A percentile compares a stretch with the other conserved stretches of the same genome.
Conservation (phyloP, 257 asterid species). For the Nicotiana tabacum region DNA sequence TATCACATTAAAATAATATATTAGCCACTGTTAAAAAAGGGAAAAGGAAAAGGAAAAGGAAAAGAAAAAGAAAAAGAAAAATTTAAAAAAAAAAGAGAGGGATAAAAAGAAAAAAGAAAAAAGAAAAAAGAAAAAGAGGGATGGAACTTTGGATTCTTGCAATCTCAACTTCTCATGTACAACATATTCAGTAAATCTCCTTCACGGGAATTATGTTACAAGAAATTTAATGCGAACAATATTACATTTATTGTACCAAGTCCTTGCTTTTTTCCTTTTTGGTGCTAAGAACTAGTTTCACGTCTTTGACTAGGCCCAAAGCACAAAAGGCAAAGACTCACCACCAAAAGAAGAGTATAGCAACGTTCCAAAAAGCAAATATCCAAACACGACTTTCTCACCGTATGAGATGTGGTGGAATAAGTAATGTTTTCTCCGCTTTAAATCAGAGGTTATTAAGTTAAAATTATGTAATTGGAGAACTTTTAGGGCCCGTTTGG, state of each 20-base stretch:
- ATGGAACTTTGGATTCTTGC: neutral
- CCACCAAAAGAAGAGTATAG: neutral
- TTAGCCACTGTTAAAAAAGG: no score
- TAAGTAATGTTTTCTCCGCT: no score
- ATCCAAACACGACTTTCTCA: conserved; percentile 8
- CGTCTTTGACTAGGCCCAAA: neutral
- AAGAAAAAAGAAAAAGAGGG: neutral
- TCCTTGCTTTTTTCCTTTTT: neutral
- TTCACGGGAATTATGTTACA: neutral
- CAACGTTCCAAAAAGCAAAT: conserved; percentile 13
- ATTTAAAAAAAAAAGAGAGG: no score
- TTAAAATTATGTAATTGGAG: neutral
- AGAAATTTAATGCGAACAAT: neutral
- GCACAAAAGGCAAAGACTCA: neutral
- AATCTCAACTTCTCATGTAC: neutral
- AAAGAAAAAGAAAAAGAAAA: no score
- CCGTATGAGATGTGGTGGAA: neutral
- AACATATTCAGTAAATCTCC: neutral
- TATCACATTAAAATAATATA: no score
- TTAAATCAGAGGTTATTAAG: neutral
- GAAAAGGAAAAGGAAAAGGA: no score
- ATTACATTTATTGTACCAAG: neutral
- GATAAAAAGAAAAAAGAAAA: no score
- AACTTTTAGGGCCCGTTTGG: no score
- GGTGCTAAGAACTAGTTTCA: neutral